phyloP scores from a whole-genome alignment of 441 rosid genomes.

The Gossypium schwendimanii region DNA sequence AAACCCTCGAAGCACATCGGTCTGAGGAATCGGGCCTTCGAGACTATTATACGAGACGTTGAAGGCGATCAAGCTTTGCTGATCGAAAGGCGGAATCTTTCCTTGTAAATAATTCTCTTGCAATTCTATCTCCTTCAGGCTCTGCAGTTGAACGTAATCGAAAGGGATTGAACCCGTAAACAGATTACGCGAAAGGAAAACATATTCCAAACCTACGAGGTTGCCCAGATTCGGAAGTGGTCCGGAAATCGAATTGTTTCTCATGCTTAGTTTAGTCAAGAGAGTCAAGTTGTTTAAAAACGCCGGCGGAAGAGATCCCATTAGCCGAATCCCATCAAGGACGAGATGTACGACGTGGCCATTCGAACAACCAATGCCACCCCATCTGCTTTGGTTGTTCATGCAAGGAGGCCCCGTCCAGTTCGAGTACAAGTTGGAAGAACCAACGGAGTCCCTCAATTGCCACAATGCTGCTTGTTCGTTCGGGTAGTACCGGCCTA shows the following conservation, averaged over 20 bases:
- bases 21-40: constrained; percentile 39
- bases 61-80: constrained; percentile 30
- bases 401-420: constrained; percentile 58
- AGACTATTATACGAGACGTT: constrained; percentile 45
- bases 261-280: constrained; percentile 34
- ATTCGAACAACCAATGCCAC: constrained; percentile 38
- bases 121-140: constrained; percentile 30
- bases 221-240: constrained; percentile 34
- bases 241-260: constrained; percentile 34
- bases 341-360: constrained; percentile 39
- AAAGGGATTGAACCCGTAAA: constrained; percentile 38
- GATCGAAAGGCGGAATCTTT: constrained; percentile 36
- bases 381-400: constrained; percentile 32
- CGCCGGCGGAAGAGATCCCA: constrained; percentile 36
- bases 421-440: constrained; percentile 24
- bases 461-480: constrained; percentile 35
- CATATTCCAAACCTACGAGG: constrained; percentile 23
- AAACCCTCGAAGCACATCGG: constrained; percentile 29
- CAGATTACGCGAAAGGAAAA: constrained; percentile 34
- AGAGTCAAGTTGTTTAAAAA: constrained; percentile 33
- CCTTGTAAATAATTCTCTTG: constrained; percentile 37
- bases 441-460: constrained; percentile 32
- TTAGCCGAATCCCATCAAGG: constrained; percentile 39
- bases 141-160: constrained; percentile 27
- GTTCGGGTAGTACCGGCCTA: constrained; percentile 17